Conservation (phyloP, 2,329 filamentous ascomycete species). For the Xylariaceae sp. region DNA sequence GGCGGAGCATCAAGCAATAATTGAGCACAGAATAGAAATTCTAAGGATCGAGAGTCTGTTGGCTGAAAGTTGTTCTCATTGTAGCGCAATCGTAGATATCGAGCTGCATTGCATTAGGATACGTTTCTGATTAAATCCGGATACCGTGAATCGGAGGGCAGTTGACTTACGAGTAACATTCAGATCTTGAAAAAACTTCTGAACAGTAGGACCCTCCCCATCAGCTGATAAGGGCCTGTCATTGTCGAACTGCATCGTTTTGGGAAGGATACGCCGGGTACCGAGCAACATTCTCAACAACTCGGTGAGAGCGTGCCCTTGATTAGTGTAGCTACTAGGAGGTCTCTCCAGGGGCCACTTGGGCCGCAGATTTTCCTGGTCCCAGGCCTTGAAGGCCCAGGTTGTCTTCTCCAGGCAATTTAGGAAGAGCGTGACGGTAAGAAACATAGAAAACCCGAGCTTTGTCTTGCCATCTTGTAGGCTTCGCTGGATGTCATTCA, state of each 20-base stretch:
- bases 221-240: constrained; percentile 46
- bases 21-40: constrained; percentile 41
- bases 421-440: constrained; percentile 56
- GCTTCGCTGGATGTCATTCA: constrained; percentile 56
- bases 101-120: constrained; percentile 26
- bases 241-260: constrained; percentile 39
- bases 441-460: constrained; percentile 55
- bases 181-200: constrained; percentile 50
- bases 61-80: constrained; percentile 48
- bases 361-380: constrained; percentile 53
- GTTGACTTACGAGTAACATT: constrained; percentile 51
- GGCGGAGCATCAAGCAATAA: constrained; percentile 32
- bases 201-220: constrained; percentile 42
- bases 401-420: constrained; percentile 64
- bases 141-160: not conserved
- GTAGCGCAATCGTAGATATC: constrained; percentile 41
- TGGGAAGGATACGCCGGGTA: constrained; percentile 56
- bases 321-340: constrained; percentile 51
- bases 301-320: constrained; percentile 54
- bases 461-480: constrained; percentile 57
- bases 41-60: constrained; percentile 42
- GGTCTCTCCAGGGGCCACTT: constrained; percentile 58
- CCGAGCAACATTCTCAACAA: constrained; percentile 55
- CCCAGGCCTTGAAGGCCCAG: constrained; percentile 64
- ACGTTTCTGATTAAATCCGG: not conserved